A percentile compares a stretch with the other conserved stretches of the same genome.
These are phyloP conservation scores for Apostasia ramifera DNA, from an alignment of 106 monocot genomes.

Conservation along the genomic window DNA sequence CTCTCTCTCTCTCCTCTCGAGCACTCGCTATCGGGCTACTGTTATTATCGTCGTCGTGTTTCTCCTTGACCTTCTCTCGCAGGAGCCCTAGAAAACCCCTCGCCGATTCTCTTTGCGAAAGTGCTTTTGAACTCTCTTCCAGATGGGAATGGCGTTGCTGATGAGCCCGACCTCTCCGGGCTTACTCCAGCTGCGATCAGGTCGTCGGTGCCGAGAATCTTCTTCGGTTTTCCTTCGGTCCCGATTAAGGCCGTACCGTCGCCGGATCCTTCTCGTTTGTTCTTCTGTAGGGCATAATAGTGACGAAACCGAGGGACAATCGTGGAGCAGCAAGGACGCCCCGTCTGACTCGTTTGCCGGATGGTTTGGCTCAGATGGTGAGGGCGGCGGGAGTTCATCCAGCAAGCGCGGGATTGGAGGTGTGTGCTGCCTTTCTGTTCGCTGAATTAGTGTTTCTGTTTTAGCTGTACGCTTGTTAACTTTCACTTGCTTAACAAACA, in stretches of 20 bases:
- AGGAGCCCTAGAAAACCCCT: conserved; percentile 13
- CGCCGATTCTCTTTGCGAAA: too few species aligned
- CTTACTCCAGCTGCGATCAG: conserved; percentile 20
- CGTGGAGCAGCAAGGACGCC: background rate
- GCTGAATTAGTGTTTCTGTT: too few species aligned
- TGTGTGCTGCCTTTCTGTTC: conserved; percentile 8
- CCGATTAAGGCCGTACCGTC: conserved; percentile 11
- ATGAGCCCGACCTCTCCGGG: conserved; percentile 7
- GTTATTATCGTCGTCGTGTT: too few species aligned
- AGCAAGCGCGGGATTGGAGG: conserved; percentile 24
- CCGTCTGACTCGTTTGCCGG: conserved; percentile 18
- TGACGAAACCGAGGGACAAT: background rate
- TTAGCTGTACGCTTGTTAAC: too few species aligned
- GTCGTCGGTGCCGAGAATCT: conserved; percentile 3
- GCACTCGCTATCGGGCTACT: too few species aligned
- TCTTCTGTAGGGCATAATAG: background rate
- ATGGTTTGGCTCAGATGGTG: conserved; percentile 15
- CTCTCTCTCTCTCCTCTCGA: too few species aligned
- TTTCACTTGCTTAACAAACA: background rate
- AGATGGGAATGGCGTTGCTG: conserved; percentile 13
- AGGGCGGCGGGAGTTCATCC: conserved; percentile 4
- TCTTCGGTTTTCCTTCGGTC: conserved; percentile 5
- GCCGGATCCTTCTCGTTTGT: background rate
- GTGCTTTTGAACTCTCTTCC: background rate
- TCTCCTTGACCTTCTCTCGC: too few species aligned